Conservation (phyloP, 495 filamentous ascomycete species). For the Neurospora intermedia region DNA sequence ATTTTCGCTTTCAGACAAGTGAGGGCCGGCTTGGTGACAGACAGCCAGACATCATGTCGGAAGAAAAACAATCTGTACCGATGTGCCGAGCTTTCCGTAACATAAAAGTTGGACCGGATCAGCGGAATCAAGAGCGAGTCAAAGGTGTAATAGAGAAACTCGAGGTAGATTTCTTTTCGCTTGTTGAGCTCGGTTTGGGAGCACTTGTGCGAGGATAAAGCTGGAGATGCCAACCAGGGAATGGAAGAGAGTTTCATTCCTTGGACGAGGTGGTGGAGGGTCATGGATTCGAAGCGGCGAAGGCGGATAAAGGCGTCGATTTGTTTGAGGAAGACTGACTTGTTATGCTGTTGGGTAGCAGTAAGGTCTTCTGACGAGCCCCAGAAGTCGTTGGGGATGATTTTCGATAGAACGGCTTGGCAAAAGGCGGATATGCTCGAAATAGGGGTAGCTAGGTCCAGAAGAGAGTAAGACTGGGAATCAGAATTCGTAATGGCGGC, state of each 20-base stretch:
- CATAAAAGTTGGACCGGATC: slow-evolving; percentile 79
- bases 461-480: slow-evolving; percentile 31
- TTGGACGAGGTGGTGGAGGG: slow-evolving; percentile 67
- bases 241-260: slow-evolving; percentile 57
- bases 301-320: slow-evolving; percentile 69
- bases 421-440: slow-evolving; percentile 80
- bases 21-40: slow-evolving; percentile 62
- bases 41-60: slow-evolving; percentile 83
- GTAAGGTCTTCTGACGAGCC: too few relatives aligned
- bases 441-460: slow-evolving; percentile 59
- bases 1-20: slow-evolving; percentile 56
- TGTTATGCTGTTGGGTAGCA: slow-evolving; percentile 42
- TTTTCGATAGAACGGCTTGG: slow-evolving; percentile 56
- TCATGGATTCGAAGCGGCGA: slow-evolving; percentile 70
- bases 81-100: slow-evolving; percentile 80
- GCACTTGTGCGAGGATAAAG: slow-evolving; percentile 36
- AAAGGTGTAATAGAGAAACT: slow-evolving; percentile 86
- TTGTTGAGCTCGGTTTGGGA: slow-evolving; percentile 64
- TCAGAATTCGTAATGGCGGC: background rate
- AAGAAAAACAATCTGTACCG: slow-evolving; percentile 85
- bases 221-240: slow-evolving; percentile 58
- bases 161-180: slow-evolving; percentile 65
- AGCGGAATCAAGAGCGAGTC: slow-evolving; percentile 87
- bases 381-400: slow-evolving; percentile 74
- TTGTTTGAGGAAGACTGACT: slow-evolving; percentile 44